Conservation (phyloP, 257 asterid genomes). For the Gentiana dahurica region DNA sequence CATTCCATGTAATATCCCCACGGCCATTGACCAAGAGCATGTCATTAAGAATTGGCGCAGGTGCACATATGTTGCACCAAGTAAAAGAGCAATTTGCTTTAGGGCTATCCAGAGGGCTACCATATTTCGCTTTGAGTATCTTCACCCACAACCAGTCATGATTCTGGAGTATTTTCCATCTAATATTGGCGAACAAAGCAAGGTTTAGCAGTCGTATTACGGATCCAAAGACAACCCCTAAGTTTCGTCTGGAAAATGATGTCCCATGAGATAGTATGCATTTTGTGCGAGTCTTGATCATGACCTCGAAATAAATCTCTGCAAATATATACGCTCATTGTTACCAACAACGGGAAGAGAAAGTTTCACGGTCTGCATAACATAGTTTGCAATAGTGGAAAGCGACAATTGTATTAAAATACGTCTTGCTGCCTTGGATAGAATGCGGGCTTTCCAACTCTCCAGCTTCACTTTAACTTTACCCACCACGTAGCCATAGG, state of each 20-base stretch:
- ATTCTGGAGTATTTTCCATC: not conserved
- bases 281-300: too few species aligned
- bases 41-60: not conserved
- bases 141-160: too few species aligned
- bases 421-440: too few species aligned
- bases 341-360: not conserved
- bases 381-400: too few species aligned
- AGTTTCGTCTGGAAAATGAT: too few species aligned
- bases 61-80: not conserved
- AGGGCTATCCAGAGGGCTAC: too few species aligned
- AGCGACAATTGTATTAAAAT: not conserved
- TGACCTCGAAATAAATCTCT: not conserved
- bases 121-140: too few species aligned
- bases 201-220: not conserved
- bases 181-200: not conserved
- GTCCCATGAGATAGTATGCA: not conserved
- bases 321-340: not conserved
- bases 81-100: not conserved
- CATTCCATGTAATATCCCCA: not conserved
- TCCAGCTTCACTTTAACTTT: not conserved
- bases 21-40: not conserved
- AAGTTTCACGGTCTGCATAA: too few species aligned
- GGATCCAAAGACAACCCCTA: not conserved
- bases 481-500: too few species aligned
- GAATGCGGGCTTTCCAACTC: not conserved